Base-by-base conservation (phyloP, 371 early-diverging fungal genomes). In the Syncephalis fuscata region DNA sequence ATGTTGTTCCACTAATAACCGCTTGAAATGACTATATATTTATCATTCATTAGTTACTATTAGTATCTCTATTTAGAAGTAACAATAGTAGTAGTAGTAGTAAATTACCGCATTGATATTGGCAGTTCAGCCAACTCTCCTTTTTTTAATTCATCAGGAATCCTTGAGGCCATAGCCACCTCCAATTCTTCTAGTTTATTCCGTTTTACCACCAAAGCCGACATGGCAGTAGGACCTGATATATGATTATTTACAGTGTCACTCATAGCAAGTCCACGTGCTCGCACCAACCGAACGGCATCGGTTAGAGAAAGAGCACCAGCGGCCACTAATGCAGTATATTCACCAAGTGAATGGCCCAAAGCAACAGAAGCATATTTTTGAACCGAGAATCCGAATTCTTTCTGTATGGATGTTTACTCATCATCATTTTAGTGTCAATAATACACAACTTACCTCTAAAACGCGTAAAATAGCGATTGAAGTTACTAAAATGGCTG, bases 331-430 rank as follows among this genome's bases (percentile, higher is more conserved):
- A 89, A 64, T 1, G 92, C 90, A 15, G 84, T 71, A 53, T 92
- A 95, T 64, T 95, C 94, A n/a, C 96, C 96, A 1, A 95, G 66
- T 15, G 90, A 89, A 53, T 95, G 94, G 1, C 96, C 96, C 38
- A 92, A 62, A 0, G 82, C 82, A 66, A 76, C 82, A 7, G 77
- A 71, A 52, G 80, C 85, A 9, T 74, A 58, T 11, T 77, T 68
- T 2, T 67, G 65, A n/a, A 83, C 62, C 53, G 82, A 76, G 56
- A 88, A 83, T 1, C 82, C 90, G 43, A 71, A 76, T 26, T 86
- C 91, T 0, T 66, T 65, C 67, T 68, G 45, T 23, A 25, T 7
- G n/a, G 11, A n/a, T 37, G 22, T 25, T 37, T 3, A 17, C 14
- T 15, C 36, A 39, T 10, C 21, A 40, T 2, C 2, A 41, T 14